phyloP scores from a whole-genome alignment of 2,329 filamentous ascomycete species.

The Monosporascus sp. region DNA sequence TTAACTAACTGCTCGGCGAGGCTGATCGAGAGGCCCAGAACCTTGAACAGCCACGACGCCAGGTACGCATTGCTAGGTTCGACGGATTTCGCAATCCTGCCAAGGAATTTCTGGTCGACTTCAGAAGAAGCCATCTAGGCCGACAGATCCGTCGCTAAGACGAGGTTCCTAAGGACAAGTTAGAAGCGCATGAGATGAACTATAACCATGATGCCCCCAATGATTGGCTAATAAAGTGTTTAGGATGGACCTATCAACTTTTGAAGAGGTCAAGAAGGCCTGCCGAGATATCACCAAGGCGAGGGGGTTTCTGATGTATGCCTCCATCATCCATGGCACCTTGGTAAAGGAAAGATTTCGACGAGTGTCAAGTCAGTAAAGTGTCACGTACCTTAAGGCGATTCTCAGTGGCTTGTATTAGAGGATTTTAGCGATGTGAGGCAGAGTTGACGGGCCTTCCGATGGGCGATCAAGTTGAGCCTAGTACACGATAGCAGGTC shows the following conservation, averaged over 20 bases:
- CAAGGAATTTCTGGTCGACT: conserved; percentile 95
- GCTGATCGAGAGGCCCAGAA: conserved; percentile 84
- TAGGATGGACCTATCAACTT: neutral
- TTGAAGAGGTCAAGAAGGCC: neutral
- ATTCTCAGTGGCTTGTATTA: neutral
- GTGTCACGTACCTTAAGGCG: neutral
- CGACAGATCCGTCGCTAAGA: neutral
- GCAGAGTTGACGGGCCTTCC: too few relatives aligned
- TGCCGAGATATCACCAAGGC: neutral
- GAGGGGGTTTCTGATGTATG: neutral
- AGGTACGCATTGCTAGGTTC: conserved; percentile 73
- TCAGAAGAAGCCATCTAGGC: conserved; percentile 83
- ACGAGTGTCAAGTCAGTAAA: neutral
- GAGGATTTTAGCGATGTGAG: too few relatives aligned
- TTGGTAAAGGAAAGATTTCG: neutral
- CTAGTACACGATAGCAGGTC: too few relatives aligned
- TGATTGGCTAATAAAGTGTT: neutral
- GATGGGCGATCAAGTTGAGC: too few relatives aligned
- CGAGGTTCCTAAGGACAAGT: conserved; percentile 3
- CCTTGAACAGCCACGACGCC: conserved; percentile 78
- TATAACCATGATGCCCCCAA: neutral
- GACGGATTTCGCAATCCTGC: conserved; percentile 77
- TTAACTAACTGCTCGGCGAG: conserved; percentile 77
- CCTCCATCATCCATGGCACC: neutral
- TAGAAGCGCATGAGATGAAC: conserved; percentile 1